Conservation (phyloP, 2,329 filamentous ascomycete genomes). For the Purpureocillium lavendulum region DNA sequence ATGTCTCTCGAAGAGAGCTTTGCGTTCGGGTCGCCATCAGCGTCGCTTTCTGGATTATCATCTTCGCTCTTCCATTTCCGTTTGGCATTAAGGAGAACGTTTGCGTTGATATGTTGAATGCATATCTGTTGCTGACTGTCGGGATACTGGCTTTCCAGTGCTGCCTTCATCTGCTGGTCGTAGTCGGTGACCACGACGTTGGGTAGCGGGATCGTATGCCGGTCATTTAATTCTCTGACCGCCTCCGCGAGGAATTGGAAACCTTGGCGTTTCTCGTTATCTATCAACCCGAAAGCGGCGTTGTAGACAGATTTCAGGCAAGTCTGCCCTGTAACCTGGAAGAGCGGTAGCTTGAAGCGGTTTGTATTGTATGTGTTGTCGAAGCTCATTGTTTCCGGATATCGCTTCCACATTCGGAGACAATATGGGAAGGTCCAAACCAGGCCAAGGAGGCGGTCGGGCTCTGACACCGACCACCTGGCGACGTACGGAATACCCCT, state of each 20-base stretch:
- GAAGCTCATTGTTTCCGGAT: constrained; percentile 2
- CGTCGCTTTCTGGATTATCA: too few relatives aligned
- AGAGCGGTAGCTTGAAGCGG: too few relatives aligned
- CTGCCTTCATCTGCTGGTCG: constrained; percentile 4
- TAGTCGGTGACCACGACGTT: constrained; percentile 4
- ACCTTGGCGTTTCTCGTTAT: constrained; percentile 5
- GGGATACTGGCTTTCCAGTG: constrained; percentile 2
- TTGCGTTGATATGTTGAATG: too few relatives aligned
- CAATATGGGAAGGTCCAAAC: constrained; percentile 1
- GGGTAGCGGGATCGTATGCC: not conserved
- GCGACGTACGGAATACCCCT: too few relatives aligned
- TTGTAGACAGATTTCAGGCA: constrained; percentile 5
- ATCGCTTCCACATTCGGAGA: constrained; percentile 3
- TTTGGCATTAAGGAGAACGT: too few relatives aligned
- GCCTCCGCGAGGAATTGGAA: constrained; percentile 1
- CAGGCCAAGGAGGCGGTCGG: too few relatives aligned
- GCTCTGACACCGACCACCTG: too few relatives aligned
- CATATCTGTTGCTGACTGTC: constrained; percentile 1
- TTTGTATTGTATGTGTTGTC: constrained; percentile 2
- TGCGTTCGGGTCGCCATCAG: too few relatives aligned
- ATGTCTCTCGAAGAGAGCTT: not conserved
- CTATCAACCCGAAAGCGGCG: constrained; percentile 7
- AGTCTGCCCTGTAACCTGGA: too few relatives aligned
- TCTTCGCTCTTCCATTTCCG: too few relatives aligned
- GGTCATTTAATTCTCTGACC: constrained; percentile 1